Base-by-base conservation (phyloP, 768 basidiomycete species). In the Collybiopsis luxurians region DNA sequence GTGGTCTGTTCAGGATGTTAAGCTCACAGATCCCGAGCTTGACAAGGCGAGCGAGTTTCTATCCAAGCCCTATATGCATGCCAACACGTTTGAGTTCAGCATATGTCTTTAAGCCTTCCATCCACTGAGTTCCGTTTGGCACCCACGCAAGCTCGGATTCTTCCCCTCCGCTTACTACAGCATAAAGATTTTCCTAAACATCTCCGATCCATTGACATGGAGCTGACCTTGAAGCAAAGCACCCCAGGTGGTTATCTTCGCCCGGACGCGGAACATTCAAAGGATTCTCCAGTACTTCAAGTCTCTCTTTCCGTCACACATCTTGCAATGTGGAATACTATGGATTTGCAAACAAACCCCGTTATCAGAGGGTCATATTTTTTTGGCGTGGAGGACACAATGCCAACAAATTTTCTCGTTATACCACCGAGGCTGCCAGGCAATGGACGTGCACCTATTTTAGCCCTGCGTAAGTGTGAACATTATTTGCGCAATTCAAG, bases 311-410 rank as follows among this genome's bases (percentile, higher is more conserved):
- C 78, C 1, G 60, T 88, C 17, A 72, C 62, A 15, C 85, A 87
- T 12, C 68, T 73, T 30, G 59, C 68, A 7, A 61, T 59, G 24
- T 80, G 84, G 82, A 70, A 70, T 19, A 43, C 56, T n/a, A 57
- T 64, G 34, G 64, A 23, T 30, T 30, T 13, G 19, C n/a, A 11
- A 23, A 38, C 23, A 4, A 51, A 68, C 34, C 56, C 70, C 26
- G 63, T 76, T 27, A 76, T 90, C 48, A 76, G 71, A 53, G 82
- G 80, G 7, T 79, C 88, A 0, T 89, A 85, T 64, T 78, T 89
- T 60, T 84, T 75, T 59, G 76, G 76, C 4, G 64, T 67, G 13
- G 77, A 80, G 5, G 50, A 51, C 23, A 36, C 50, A 2, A 82
- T 77, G 63, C 84, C 88, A 0, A 83, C 82, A 10, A 63, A 71